Evolutionary conservation across 805 yeast species (phyloP).

Genomic region (Metahyphopichia silvanorum): DNA sequence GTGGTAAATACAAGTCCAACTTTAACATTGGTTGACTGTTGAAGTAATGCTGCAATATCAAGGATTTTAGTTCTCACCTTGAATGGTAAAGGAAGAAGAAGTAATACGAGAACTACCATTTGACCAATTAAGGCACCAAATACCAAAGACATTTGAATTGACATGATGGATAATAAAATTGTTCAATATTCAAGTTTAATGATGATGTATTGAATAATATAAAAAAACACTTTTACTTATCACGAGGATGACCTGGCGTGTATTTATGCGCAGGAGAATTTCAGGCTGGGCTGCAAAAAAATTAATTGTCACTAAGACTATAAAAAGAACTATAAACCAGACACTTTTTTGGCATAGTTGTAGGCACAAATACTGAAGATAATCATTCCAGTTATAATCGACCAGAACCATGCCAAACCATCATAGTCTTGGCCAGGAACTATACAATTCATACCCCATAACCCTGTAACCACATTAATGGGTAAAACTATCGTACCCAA

Average conservation of each 20-base stretch:
- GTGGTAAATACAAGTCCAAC: slow-evolving; percentile 43
- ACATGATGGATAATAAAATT: slow-evolving; percentile 24
- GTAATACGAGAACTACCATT: slow-evolving; percentile 45
- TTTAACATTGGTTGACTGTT: slow-evolving; percentile 37
- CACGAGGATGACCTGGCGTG: background rate
- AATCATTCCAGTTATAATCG: slow-evolving; percentile 43
- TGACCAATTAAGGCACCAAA: slow-evolving; percentile 51
- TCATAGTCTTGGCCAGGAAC: slow-evolving; percentile 82
- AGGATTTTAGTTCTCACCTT: slow-evolving; percentile 43
- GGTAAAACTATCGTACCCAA: slow-evolving; percentile 95
- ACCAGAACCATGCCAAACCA: slow-evolving; percentile 41
- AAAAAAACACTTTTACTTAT: background rate
- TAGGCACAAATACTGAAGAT: slow-evolving; percentile 43
- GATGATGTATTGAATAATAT: background rate
- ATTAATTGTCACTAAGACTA: background rate
- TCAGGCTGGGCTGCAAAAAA: background rate
- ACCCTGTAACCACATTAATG: slow-evolving; percentile 89
- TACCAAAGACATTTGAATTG: slow-evolving; percentile 43
- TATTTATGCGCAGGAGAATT: background rate
- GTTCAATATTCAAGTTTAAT: background rate
- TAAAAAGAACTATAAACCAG: slow-evolving; percentile 26
- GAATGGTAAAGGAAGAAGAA: slow-evolving; percentile 57
- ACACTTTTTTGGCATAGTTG: slow-evolving; percentile 37
- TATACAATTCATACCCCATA: slow-evolving; percentile 98
- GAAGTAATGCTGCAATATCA: slow-evolving; percentile 29